A percentile compares a stretch with the other conserved stretches of the same genome.
These are phyloP conservation scores for Jatropha curcas DNA, from an alignment of 345 rosid species.

Conservation along the genomic window DNA sequence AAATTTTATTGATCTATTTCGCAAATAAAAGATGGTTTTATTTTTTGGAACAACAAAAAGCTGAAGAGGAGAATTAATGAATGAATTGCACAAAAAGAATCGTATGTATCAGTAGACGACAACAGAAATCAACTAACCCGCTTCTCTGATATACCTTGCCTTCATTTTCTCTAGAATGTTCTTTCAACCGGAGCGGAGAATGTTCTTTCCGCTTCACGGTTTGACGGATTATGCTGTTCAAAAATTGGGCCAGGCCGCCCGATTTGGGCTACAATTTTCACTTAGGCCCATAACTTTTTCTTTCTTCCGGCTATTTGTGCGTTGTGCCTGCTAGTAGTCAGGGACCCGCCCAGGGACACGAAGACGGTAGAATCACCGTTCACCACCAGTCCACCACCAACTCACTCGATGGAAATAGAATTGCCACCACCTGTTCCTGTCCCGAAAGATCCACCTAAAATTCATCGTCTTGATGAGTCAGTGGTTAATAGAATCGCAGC, in stretches of 20 bases:
- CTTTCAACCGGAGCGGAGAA: neutral
- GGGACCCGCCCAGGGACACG: no score
- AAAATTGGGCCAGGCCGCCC: no score
- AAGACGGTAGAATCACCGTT: no score
- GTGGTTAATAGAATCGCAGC: conserved; percentile 96
- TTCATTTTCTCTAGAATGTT: neutral
- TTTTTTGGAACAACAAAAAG: neutral
- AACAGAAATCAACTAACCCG: neutral
- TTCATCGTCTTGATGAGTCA: conserved; percentile 76
- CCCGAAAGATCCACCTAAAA: conserved; percentile 62
- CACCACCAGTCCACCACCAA: neutral
- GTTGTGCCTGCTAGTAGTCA: no score
- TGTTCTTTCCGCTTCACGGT: neutral
- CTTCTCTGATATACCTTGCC: neutral
- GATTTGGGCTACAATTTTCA: no score
- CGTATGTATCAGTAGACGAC: neutral
- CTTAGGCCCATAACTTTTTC: no score
- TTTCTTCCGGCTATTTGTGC: neutral
- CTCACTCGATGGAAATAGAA: conserved; percentile 34
- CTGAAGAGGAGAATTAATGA: neutral
- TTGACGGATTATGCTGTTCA: neutral
- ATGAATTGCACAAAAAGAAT: no score
- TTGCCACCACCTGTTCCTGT: conserved; percentile 14
- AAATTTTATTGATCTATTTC: neutral
- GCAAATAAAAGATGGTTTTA: neutral